Conservation (phyloP, 2,329 filamentous ascomycete species). For the Trichophyton equinum region DNA sequence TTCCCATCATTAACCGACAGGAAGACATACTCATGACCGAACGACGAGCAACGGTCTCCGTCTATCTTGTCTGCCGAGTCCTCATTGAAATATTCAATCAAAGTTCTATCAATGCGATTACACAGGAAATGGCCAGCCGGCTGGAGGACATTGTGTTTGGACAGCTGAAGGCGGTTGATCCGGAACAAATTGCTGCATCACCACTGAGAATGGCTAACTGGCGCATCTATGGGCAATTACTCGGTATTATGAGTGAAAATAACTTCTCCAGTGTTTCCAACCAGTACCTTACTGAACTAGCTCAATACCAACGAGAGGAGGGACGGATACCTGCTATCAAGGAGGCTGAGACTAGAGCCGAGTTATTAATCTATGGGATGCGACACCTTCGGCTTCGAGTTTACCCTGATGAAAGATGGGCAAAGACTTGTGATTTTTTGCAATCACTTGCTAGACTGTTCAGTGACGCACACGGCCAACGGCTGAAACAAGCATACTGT, state of each 20-base stretch:
- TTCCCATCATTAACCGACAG: slow-evolving; percentile 40
- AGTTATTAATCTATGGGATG: slow-evolving; percentile 82
- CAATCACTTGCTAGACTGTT: slow-evolving; percentile 70
- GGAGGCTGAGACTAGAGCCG: slow-evolving; percentile 67
- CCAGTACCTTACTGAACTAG: slow-evolving; percentile 70
- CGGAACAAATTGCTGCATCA: slow-evolving; percentile 57
- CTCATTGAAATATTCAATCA: slow-evolving; percentile 89
- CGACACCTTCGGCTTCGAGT: slow-evolving; percentile 70
- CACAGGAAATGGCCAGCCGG: slow-evolving; percentile 82
- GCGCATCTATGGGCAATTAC: slow-evolving; percentile 81
- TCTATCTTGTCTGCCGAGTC: slow-evolving; percentile 89
- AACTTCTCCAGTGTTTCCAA: slow-evolving; percentile 76
- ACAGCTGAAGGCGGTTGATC: slow-evolving; percentile 81
- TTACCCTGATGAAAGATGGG: slow-evolving; percentile 62
- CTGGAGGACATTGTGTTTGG: slow-evolving; percentile 91
- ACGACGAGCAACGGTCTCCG: slow-evolving; percentile 82
- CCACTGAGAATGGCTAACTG: slow-evolving; percentile 85
- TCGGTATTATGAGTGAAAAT: slow-evolving; percentile 92
- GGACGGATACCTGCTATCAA: slow-evolving; percentile 34
- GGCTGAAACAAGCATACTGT: slow-evolving; percentile 88
- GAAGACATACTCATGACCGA: slow-evolving; percentile 70
- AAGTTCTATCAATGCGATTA: slow-evolving; percentile 70
- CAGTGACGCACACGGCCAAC: slow-evolving; percentile 69
- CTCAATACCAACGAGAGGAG: slow-evolving; percentile 63
- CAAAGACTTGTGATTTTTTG: slow-evolving; percentile 80